phyloP scores from a whole-genome alignment of 2,329 filamentous ascomycete genomes.

The Trichoderma sp. region DNA sequence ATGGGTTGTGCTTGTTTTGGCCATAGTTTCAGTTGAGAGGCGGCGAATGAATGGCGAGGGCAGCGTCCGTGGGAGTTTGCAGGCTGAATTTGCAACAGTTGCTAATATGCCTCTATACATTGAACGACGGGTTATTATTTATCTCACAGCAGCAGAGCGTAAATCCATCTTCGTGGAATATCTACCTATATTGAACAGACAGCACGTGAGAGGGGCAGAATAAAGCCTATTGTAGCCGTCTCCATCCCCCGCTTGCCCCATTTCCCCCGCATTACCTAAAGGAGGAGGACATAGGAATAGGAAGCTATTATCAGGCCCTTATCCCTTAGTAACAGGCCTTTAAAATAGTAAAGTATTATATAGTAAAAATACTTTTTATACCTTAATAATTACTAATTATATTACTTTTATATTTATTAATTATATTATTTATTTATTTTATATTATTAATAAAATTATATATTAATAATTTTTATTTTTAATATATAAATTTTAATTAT shows the following conservation, averaged over 20 bases:
- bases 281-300: too few relatives aligned
- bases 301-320: too few relatives aligned
- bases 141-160: background rate
- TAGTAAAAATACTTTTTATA: too few relatives aligned
- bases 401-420: too few relatives aligned
- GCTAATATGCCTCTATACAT: slow-evolving; percentile 10
- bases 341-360: too few relatives aligned
- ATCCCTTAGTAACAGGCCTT: too few relatives aligned
- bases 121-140: background rate
- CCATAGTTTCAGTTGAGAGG: slow-evolving; percentile 33
- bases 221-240: background rate
- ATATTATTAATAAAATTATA: too few relatives aligned
- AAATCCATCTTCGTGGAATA: background rate
- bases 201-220: background rate
- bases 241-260: background rate
- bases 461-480: too few relatives aligned
- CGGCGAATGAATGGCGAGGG: background rate
- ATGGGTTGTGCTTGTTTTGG: slow-evolving; percentile 69
- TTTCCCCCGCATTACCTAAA: background rate
- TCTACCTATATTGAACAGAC: background rate
- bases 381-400: too few relatives aligned
- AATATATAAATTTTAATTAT: too few relatives aligned
- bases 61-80: background rate
- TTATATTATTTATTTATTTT: too few relatives aligned
- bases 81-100: background rate